Evolutionary conservation across 2,329 filamentous ascomycete genomes (phyloP), one percentile per base, ranked within the genome.

Genomic region (Fusarium veterinarium): DNA sequence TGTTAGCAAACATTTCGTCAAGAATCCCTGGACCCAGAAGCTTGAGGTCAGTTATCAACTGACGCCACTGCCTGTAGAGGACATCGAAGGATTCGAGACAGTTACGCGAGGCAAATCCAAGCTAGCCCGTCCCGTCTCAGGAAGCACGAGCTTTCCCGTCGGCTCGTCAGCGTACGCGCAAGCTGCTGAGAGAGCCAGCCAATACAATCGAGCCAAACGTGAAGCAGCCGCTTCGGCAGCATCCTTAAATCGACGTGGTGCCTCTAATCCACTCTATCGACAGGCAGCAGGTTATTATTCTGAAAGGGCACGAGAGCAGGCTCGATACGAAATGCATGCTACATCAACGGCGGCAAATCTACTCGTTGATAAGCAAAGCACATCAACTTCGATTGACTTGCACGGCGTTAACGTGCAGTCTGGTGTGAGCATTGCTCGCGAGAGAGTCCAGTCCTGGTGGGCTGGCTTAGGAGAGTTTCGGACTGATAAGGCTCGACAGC

Each of bases 391-490:
- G 25, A 85, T 97, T 12, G 95, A 98, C 80, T 84, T 98, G 31
- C 95, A 98, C 80, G 94, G 94, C 10, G 90, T 97, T 9, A 91
- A 87, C 48, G 95, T 98, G 3, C 86, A 90, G 53, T 93, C 97
- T 79, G 95, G 93, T 3, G 90, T 95, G 35, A 87, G 93, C 6
- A 97, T 98, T 72, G 91, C 93, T 3, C 87, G 88, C 35, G 86
- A 91, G 51, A 87, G 87, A 41, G 91, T 93, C 1, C 86, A 88
- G 72, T 80, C 79, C 14, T 98, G 95, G 95, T 98, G 95, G 95
- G 84, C 89, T 23, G 82, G 83, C 0, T 83, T 94, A 13, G 93
- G 93, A 2, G 92, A 95, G 77, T 85, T 86, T 53, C 88, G 88
- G 71, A 86, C 87, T 74, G 76, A 79, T 14, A 82, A 80, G 69